Conservation (phyloP, 495 filamentous ascomycete genomes). For the Entonaema liquescens region DNA sequence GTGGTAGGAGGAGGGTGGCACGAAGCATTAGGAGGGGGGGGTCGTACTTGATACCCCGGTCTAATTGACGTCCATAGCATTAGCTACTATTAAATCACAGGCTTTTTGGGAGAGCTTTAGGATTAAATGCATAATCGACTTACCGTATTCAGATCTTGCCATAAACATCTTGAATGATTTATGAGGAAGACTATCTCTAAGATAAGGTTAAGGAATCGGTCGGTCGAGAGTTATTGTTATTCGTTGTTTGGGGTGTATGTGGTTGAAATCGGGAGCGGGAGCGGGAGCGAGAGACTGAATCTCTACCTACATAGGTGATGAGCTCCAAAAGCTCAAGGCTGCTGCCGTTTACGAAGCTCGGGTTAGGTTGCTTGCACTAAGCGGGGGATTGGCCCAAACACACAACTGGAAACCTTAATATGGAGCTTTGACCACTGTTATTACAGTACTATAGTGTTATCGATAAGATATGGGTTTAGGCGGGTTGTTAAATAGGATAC, state of each 20-base stretch:
- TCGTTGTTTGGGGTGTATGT: conserved; percentile 12
- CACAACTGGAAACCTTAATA: neutral
- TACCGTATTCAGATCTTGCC: conserved; percentile 99
- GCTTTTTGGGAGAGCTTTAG: conserved; percentile 25
- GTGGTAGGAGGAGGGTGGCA: conserved; percentile 22
- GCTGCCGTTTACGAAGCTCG: conserved; percentile 47
- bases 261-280: conserved; percentile 23
- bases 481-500: neutral
- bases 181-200: conserved; percentile 8
- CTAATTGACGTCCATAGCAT: conserved; percentile 59
- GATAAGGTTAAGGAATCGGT: conserved; percentile 2
- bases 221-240: conserved; percentile 30
- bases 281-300: conserved; percentile 23
- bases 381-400: neutral
- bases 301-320: neutral
- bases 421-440: conserved; percentile 10
- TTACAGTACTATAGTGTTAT: neutral
- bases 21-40: conserved; percentile 15
- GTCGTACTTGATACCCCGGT: conserved; percentile 98
- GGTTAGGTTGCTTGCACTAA: conserved; percentile 25
- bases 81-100: conserved; percentile 40
- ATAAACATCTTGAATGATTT: conserved; percentile 88
- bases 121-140: conserved; percentile 24
- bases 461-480: neutral
- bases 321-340: conserved; percentile 49